Evolutionary conservation across 2,329 filamentous ascomycete genomes (phyloP), one percentile per base, ranked within the genome.

Genomic region (Dendryphion nanum): DNA sequence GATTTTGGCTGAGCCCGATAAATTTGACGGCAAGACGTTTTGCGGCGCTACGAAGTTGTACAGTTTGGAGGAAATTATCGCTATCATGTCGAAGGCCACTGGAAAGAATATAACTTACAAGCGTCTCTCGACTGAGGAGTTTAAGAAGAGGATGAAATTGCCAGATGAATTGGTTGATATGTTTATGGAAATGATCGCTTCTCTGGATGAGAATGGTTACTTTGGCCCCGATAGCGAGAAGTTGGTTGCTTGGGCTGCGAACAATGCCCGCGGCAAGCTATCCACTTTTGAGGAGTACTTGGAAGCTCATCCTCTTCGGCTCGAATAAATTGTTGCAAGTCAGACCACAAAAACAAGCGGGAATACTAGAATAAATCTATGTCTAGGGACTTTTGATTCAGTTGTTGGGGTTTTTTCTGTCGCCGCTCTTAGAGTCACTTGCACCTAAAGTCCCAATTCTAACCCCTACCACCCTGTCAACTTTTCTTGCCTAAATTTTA

Each of bases 1-100:
- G 14, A 68, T 71, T 17, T 51, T 71, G 0, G 57, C 59, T 2
- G 54, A 75, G 28, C 66, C 67, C 0, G 67, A 67, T 0, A 59
- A 64, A 28, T 64, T 65, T 18, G 55, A 66, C 3, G 69, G 69
- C 18, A 66, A 67, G 46, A 64, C 50, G 2, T 54, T 78, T 18
- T 57, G 63, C 28, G 73, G 55, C 1, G 72, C 73, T 2, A 55
- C 54, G 14, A 59, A 57, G 20, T 66, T 67, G 37, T 57, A 56
- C 37, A 70, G 58, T 13, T 49, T 66, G 10, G 48, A 62, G 4
- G 63, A 73, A n/a, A 59, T 75, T 1, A 59, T 66, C 5, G 53
- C 56, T 1, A 54, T 55, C 6, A 61, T 75, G 34, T 55, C 55
- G 10, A 53, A 62, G 36, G 56, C 61, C 4, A 66, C 66, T 1